phyloP scores from a whole-genome alignment of 2,329 filamentous ascomycete species.

The Lecanicillium sp. region DNA sequence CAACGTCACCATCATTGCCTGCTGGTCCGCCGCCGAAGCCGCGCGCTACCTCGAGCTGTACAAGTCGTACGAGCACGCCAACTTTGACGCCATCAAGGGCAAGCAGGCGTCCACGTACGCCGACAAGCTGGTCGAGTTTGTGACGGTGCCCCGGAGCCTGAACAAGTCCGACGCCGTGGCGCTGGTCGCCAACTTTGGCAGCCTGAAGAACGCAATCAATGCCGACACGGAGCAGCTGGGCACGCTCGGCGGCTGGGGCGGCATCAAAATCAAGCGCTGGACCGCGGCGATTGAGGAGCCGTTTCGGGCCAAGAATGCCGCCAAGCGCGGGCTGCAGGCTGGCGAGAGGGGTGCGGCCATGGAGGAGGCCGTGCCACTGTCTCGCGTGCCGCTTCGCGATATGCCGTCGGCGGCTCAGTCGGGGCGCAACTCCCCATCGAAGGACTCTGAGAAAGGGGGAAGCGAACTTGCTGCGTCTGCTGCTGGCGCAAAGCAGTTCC shows the following conservation, averaged over 20 bases:
- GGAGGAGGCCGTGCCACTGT: slow-evolving; percentile 31
- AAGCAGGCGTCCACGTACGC: slow-evolving; percentile 78
- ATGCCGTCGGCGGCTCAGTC: slow-evolving; percentile 19
- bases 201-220: slow-evolving; percentile 77
- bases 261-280: slow-evolving; percentile 90
- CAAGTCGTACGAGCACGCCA: slow-evolving; percentile 86
- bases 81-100: slow-evolving; percentile 72
- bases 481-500: slow-evolving; percentile 23
- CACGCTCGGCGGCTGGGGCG: slow-evolving; percentile 85
- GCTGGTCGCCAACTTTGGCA: slow-evolving; percentile 87
- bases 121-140: slow-evolving; percentile 84
- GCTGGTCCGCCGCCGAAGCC: slow-evolving; percentile 91
- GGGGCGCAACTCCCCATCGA: neutral
- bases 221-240: slow-evolving; percentile 79
- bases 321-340: slow-evolving; percentile 32
- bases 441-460: neutral
- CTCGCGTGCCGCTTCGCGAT: slow-evolving; percentile 32
- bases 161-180: slow-evolving; percentile 94
- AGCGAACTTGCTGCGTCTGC: neutral
- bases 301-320: slow-evolving; percentile 67
- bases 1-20: slow-evolving; percentile 83
- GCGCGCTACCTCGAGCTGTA: slow-evolving; percentile 91
- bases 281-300: slow-evolving; percentile 73
- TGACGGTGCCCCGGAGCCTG: slow-evolving; percentile 80
- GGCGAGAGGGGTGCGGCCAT: slow-evolving; percentile 18